A percentile compares a stretch with the other conserved stretches of the same genome.
Conservation (phyloP, 2,329 filamentous ascomycete genomes). For the Aschersonia sp. region DNA sequence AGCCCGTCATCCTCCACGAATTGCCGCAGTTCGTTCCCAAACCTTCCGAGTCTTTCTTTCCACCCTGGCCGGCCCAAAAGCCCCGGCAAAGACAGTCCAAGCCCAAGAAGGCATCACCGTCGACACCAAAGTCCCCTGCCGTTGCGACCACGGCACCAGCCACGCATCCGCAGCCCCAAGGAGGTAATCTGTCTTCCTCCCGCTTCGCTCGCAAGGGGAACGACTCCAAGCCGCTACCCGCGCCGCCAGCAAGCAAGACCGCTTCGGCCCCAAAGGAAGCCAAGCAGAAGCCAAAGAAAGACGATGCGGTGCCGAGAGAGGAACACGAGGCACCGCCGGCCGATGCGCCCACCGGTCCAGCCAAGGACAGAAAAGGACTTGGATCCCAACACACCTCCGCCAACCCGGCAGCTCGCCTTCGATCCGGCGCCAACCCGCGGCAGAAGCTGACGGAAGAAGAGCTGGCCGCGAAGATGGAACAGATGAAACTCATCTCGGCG, state of each 20-base stretch:
- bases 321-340: slow-evolving; percentile 10
- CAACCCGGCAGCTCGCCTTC: slow-evolving; percentile 27
- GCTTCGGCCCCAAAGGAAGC: background rate
- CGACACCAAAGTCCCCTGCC: background rate
- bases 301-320: background rate
- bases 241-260: slow-evolving; percentile 2
- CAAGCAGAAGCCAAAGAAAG: background rate
- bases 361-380: slow-evolving; percentile 6
- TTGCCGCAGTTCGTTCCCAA: background rate
- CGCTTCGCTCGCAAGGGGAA: slow-evolving; percentile 6
- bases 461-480: slow-evolving; percentile 43
- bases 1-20: slow-evolving; percentile 12
- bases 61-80: slow-evolving; percentile 1
- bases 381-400: slow-evolving; percentile 14
- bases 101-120: slow-evolving; percentile 2
- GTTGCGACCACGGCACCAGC: slow-evolving; percentile 5
- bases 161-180: slow-evolving; percentile 1
- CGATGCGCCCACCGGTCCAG: slow-evolving; percentile 16
- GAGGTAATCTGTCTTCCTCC: slow-evolving; percentile 5
- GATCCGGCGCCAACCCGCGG: slow-evolving; percentile 43
- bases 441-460: slow-evolving; percentile 46
- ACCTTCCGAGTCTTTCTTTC: background rate
- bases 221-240: slow-evolving; percentile 5
- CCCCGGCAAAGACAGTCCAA: background rate
- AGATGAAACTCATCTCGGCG: slow-evolving; percentile 42